phyloP scores from a whole-genome alignment of 345 rosid genomes.

The Eucalyptus viminalis region DNA sequence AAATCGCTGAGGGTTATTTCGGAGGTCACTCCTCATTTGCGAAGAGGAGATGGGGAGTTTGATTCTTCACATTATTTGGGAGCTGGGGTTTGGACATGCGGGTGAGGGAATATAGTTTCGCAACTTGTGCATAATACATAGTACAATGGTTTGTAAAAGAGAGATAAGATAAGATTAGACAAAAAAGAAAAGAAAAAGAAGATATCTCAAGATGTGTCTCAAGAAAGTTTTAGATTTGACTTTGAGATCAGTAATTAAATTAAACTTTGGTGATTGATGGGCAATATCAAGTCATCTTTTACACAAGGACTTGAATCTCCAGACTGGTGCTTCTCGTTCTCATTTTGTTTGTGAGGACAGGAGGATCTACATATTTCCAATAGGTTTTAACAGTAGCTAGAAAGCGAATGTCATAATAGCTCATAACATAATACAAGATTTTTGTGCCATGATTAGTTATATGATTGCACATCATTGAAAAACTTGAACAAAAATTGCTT shows the following conservation, averaged over 20 bases:
- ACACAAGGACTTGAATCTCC: background rate
- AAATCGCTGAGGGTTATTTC: accelerated
- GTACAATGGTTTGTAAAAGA: no score
- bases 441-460: background rate
- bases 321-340: background rate
- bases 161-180: no score
- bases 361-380: background rate
- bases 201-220: background rate
- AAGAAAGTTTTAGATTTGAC: background rate
- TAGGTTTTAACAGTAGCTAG: background rate
- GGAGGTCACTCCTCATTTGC: background rate
- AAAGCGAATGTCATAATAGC: background rate
- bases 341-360: no score
- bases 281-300: background rate
- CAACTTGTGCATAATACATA: no score
- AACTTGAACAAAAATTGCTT: background rate
- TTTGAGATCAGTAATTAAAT: background rate
- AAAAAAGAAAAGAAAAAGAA: no score
- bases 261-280: background rate
- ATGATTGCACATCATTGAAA: background rate
- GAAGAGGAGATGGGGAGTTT: background rate
- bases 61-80: background rate
- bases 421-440: background rate
- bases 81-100: accelerated
- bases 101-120: background rate